phyloP scores from a whole-genome alignment of 139 green algal species.

The Bryopsis sp. region DNA sequence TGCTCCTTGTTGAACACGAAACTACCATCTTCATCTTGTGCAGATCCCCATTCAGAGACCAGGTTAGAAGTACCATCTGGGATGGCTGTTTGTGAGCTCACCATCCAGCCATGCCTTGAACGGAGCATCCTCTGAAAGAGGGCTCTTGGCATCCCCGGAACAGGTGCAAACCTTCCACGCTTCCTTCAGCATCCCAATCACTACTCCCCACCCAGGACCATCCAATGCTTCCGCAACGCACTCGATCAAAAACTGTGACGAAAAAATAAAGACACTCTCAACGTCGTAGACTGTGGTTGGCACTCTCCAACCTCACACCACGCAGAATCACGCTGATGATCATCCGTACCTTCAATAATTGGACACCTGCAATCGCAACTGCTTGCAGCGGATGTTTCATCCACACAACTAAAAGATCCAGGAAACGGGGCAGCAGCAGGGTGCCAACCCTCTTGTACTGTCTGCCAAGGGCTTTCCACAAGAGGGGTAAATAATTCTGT shows the following conservation, averaged over 20 bases:
- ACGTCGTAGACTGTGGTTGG: neutral
- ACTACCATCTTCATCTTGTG: neutral
- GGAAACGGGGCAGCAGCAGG: conserved; percentile 10
- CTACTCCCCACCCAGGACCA: conserved; percentile 3
- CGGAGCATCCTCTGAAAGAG: neutral
- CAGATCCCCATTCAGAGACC: neutral
- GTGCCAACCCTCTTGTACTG: conserved; percentile 5
- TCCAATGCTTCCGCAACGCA: neutral
- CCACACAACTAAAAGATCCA: conserved; percentile 18
- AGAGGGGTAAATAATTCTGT: neutral
- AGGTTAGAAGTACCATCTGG: neutral
- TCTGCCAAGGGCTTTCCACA: neutral
- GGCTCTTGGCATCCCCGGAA: neutral
- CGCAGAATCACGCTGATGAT: neutral
- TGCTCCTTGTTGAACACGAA: neutral
- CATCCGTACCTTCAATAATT: conserved; percentile 4
- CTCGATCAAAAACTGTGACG: neutral
- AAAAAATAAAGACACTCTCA: neutral
- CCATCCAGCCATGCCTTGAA: conserved; percentile 10
- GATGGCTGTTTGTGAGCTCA: neutral
- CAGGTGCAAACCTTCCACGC: conserved; percentile 10
- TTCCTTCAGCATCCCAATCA: neutral
- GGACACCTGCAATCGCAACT: conserved; percentile 4
- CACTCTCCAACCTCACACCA: neutral
- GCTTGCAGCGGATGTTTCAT: neutral